These are phyloP conservation scores for Pelargonium myrrhifolium DNA, from an alignment of 441 rosid species.

Conservation along the genomic window DNA sequence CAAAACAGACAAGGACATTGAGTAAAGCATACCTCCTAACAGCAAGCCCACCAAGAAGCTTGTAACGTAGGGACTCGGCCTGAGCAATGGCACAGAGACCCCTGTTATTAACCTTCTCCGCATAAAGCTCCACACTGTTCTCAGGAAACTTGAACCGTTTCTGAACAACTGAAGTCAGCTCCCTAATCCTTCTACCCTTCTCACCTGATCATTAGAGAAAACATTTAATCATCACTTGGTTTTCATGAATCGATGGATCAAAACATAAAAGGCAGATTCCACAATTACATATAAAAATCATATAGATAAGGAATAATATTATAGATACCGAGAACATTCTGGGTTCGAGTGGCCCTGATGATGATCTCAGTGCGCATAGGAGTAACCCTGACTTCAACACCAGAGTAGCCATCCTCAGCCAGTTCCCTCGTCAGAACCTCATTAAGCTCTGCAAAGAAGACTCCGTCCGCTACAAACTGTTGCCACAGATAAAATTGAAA, in stretches of 20 bases:
- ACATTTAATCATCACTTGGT: neutral
- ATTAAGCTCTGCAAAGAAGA: constrained; percentile 23
- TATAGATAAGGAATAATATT: too few relatives aligned
- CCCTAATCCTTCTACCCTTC: constrained; percentile 21
- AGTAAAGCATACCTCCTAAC: constrained; percentile 2
- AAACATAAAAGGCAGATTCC: neutral
- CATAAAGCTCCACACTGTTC: constrained; percentile 22
- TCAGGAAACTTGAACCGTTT: constrained; percentile 22
- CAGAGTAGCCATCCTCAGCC: constrained; percentile 21
- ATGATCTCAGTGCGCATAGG: constrained; percentile 8
- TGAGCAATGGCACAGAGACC: constrained; percentile 23
- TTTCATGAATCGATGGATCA: neutral
- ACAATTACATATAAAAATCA: neutral
- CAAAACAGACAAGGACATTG: neutral
- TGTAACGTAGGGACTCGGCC: constrained; percentile 22
- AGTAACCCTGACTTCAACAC: constrained; percentile 2
- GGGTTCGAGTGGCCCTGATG: constrained; percentile 8
- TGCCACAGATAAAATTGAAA: neutral
- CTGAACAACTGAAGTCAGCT: constrained; percentile 23
- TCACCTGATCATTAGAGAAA: constrained; percentile 1
- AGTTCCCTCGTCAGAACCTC: constrained; percentile 23
- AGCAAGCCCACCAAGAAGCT: constrained; percentile 21
- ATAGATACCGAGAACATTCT: constrained; percentile 19
- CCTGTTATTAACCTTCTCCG: constrained; percentile 20
- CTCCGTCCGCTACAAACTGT: constrained; percentile 25